Evolutionary conservation across 306 rosid genomes (phyloP), one percentile per base, ranked within the genome.

Genomic region (Vicia villosa): DNA sequence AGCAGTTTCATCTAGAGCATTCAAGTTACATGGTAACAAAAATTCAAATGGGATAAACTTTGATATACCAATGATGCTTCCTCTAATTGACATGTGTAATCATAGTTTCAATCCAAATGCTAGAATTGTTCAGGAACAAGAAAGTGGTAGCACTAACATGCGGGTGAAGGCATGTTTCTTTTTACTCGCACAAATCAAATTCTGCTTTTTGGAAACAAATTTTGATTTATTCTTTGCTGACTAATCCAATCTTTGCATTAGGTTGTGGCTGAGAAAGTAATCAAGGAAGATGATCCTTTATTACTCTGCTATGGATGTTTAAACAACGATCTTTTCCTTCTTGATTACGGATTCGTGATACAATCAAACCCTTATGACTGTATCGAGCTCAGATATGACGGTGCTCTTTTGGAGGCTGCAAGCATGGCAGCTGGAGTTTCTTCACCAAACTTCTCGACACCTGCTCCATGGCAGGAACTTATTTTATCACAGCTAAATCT

Each of bases 81-180:
- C 98, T 70, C 95, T 94, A 20, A 87, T 94, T 24, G 97, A 94
- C 80, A 90, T 90, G 98, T 94, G 98, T 85, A 94, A 94, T 76
- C 98, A 94, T 70, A 88, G 95, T 89, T 94, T 94, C 77, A 58
- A 72, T 65, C 87, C 98, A 8, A 94, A 90, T 85, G 90, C 87
- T 10, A 73, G 70, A 70, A 88, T 94, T 72, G 83, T 90, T 79
- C 97, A 94, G 81, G 96, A 94, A 55, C 87, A 88, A 76, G 87
- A 82, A 78, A 69, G 70, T 7, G 72, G 52, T 30, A 73, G 61
- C 50, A n/a, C 15, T 51, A 81, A 81, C 72, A 79, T 85, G 83
- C 85, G 79, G 75, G 95, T 91, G 76, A 91, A 87, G 96, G 97
- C 79, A 74, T 70, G 78, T 50, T 52, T 66, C 17, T 34, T 47